phyloP scores from a whole-genome alignment of 2,329 filamentous ascomycete species.

The Drechmeria coniospora region DNA sequence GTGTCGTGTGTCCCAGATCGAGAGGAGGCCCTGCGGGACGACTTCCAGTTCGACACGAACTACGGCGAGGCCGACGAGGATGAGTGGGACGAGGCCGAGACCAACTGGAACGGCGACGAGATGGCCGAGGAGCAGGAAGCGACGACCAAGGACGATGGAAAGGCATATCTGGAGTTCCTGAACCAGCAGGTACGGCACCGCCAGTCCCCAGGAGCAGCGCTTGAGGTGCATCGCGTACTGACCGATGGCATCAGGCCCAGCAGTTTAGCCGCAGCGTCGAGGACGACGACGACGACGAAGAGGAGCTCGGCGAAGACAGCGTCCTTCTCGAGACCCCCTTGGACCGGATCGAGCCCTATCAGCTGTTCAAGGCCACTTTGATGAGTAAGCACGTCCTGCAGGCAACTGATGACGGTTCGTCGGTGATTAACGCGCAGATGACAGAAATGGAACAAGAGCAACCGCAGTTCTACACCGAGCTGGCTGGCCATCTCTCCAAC shows the following conservation, averaged over 20 bases:
- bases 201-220: not conserved
- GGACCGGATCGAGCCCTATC: slow-evolving; percentile 90
- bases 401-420: not conserved
- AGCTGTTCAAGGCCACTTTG: slow-evolving; percentile 69
- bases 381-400: slow-evolving; percentile 48
- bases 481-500: slow-evolving; percentile 62
- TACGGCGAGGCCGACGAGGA: slow-evolving; percentile 59
- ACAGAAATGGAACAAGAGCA: slow-evolving; percentile 79
- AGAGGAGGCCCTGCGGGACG: slow-evolving; percentile 81
- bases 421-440: not conserved
- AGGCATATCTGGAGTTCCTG: slow-evolving; percentile 88
- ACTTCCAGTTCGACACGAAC: slow-evolving; percentile 54
- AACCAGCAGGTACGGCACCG: slow-evolving; percentile 58
- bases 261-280: slow-evolving; percentile 61
- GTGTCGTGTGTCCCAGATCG: slow-evolving; percentile 46
- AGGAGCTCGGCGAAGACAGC: slow-evolving; percentile 87
- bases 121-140: slow-evolving; percentile 47
- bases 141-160: slow-evolving; percentile 77
- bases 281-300: slow-evolving; percentile 60
- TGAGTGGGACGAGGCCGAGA: slow-evolving; percentile 69
- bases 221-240: not conserved
- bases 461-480: slow-evolving; percentile 68
- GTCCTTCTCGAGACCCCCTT: slow-evolving; percentile 84
- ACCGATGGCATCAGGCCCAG: slow-evolving; percentile 41
- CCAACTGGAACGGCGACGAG: slow-evolving; percentile 63